Conservation (phyloP, 2,329 filamentous ascomycete genomes). For the Penicillium sp. region DNA sequence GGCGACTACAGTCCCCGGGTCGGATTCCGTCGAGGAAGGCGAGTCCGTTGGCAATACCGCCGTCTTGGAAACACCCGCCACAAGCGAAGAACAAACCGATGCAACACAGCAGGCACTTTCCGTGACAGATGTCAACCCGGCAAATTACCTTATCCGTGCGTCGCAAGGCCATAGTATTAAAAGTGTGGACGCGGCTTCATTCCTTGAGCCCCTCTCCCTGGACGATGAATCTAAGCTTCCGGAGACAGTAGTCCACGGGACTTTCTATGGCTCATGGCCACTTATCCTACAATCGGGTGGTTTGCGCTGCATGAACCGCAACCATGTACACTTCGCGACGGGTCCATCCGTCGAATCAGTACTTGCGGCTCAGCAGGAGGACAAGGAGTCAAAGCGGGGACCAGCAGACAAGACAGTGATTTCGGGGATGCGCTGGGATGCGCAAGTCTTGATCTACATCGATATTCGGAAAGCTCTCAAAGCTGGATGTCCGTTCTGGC, state of each 20-base stretch:
- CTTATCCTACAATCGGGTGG: slow-evolving; percentile 75
- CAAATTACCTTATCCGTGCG: slow-evolving; percentile 83
- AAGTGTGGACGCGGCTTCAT: slow-evolving; percentile 65
- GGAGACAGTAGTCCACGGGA: slow-evolving; percentile 76
- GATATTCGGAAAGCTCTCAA: slow-evolving; percentile 67
- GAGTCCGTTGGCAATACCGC: neutral
- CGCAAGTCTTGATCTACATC: slow-evolving; percentile 75
- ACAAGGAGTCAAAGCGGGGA: slow-evolving; percentile 8
- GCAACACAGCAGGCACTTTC: slow-evolving; percentile 38
- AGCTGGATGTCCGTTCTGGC: slow-evolving; percentile 69
- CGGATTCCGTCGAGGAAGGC: neutral
- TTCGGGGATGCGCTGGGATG: slow-evolving; percentile 77
- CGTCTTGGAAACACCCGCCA: slow-evolving; percentile 22
- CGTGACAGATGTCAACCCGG: slow-evolving; percentile 51
- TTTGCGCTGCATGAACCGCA: slow-evolving; percentile 75
- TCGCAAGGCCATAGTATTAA: slow-evolving; percentile 92
- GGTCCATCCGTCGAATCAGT: slow-evolving; percentile 59
- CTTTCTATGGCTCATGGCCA: slow-evolving; percentile 78
- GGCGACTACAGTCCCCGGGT: slow-evolving; percentile 13
- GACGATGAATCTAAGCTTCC: slow-evolving; percentile 58
- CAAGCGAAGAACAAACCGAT: slow-evolving; percentile 31
- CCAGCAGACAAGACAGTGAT: slow-evolving; percentile 52
- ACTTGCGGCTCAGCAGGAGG: slow-evolving; percentile 23
- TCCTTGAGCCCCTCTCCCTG: slow-evolving; percentile 68
- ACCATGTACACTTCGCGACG: slow-evolving; percentile 86